Base-by-base conservation (phyloP, 768 basidiomycete species). In the Suillus bovinus region DNA sequence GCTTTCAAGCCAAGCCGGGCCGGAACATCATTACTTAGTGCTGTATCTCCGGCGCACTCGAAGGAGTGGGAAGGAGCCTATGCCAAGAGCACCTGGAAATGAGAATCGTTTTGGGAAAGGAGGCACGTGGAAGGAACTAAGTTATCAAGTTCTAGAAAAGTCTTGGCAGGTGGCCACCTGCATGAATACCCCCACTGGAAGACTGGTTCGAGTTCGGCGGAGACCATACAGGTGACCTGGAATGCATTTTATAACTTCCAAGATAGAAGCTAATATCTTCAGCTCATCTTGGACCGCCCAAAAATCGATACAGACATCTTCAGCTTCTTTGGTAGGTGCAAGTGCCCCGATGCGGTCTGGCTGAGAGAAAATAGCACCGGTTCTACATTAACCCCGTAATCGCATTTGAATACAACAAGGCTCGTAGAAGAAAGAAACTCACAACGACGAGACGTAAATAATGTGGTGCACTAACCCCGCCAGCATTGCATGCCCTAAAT, bases 21-120 rank as follows among this genome's bases (percentile, higher is more conserved):
- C n/a, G n/a, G n/a, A n/a, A n/a, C n/a, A n/a, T n/a, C n/a, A n/a
- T n/a, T n/a, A n/a, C n/a, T n/a, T n/a, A n/a, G n/a, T n/a, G n/a
- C n/a, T n/a, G n/a, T n/a, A n/a, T n/a, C n/a, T n/a, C n/a, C n/a
- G n/a, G n/a, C n/a, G n/a, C n/a, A n/a, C n/a, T n/a, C n/a, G n/a
- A n/a, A n/a, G n/a, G n/a, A n/a, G n/a, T n/a, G n/a, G n/a, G n/a
- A n/a, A n/a, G 90, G 78, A 0, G 87, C 85, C 39, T 85, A 79
- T 1, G 85, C 84, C 29, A 93, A n/a, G n/a, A n/a, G n/a, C 89
- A 0, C 88, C 79, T 0, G 92, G 92, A 78, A 94, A 94, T 9
- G 90, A 83, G 64, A 86, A 79, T 5, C 74, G 74, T 14, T 77
- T 72, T 31, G 70, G 63, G 68, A 75, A 76, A 31, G 84, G 80